Evolutionary conservation across 768 basidiomycete genomes (phyloP).

Genomic region (Boletales sp.): DNA sequence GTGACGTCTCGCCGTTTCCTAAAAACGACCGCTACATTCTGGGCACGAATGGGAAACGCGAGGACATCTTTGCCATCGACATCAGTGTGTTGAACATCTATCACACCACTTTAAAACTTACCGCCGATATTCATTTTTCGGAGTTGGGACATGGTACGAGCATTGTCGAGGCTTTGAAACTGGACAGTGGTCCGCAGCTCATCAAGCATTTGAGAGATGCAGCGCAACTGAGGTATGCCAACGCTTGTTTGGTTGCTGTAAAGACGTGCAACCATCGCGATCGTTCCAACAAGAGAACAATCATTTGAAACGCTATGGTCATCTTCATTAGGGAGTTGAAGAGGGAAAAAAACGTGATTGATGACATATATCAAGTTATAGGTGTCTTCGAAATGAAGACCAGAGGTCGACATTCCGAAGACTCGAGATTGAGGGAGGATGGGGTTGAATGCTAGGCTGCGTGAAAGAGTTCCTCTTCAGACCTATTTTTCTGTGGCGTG

Average conservation of each 20-base stretch:
- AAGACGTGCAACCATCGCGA: constrained; percentile 15
- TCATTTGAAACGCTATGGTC: constrained; percentile 28
- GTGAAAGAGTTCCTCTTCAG: too few relatives aligned
- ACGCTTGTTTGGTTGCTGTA: constrained; percentile 11
- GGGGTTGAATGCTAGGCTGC: too few relatives aligned
- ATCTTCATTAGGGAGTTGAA: constrained; percentile 36
- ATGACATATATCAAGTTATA: constrained; percentile 27
- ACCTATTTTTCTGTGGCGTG: too few relatives aligned
- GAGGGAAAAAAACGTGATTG: constrained; percentile 43
- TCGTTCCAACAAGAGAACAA: constrained; percentile 19
- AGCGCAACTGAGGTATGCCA: constrained; percentile 24
- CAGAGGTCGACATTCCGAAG: background rate
- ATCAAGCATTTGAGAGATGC: constrained; percentile 29
- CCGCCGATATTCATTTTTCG: constrained; percentile 15
- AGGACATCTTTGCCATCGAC: constrained; percentile 29
- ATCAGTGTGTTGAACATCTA: too few relatives aligned
- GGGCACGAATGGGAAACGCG: constrained; percentile 38
- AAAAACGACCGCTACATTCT: constrained; percentile 47
- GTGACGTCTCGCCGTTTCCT: constrained; percentile 27
- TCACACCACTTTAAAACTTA: background rate
- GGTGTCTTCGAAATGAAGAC: background rate
- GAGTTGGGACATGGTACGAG: constrained; percentile 16
- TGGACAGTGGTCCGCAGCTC: constrained; percentile 15
- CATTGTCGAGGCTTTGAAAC: background rate
- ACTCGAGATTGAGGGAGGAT: too few relatives aligned